A percentile compares a stretch with the other conserved stretches of the same genome.
These are phyloP conservation scores for Fistulinella cinereoalba DNA, from an alignment of 1,284 basidiomycete genomes.

Conservation along the genomic window DNA sequence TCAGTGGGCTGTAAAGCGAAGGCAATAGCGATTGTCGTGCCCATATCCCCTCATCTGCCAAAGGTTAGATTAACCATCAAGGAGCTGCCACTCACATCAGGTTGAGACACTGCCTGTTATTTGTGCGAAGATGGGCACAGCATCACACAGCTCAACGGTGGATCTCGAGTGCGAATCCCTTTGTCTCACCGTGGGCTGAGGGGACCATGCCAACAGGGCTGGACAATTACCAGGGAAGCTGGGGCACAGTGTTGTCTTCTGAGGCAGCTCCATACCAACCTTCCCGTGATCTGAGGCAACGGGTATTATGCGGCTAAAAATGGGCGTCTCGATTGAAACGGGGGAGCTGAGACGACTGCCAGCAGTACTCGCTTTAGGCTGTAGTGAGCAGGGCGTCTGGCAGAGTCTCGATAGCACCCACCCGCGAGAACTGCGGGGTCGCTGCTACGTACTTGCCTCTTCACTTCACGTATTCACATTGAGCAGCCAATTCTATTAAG, in stretches of 20 bases:
- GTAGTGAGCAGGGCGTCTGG: too few species aligned
- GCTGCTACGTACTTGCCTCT: too few species aligned
- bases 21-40: too few species aligned
- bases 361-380: too few species aligned
- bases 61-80: constrained; percentile 6
- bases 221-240: constrained; percentile 12
- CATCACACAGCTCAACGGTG: constrained; percentile 7
- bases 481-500: constrained; percentile 6
- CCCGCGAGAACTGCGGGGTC: too few species aligned
- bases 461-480: constrained; percentile 11
- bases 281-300: constrained; percentile 2
- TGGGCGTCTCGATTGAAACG: too few species aligned
- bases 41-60: too few species aligned
- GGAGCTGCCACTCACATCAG: constrained; percentile 4
- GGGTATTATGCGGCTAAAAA: constrained; percentile 12
- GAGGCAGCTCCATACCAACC: background rate
- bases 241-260: constrained; percentile 2
- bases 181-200: constrained; percentile 18
- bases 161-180: constrained; percentile 22
- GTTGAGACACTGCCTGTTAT: constrained; percentile 11
- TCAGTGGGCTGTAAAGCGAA: constrained; percentile 7
- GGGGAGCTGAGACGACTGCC: too few species aligned
- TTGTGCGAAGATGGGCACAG: constrained; percentile 5
- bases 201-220: constrained; percentile 25
- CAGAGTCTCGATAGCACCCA: too few species aligned